Evolutionary conservation across 192 early-diverging fungal species (phyloP), one percentile per base, ranked within the genome.

Genomic region (Chytriomyces sp.): DNA sequence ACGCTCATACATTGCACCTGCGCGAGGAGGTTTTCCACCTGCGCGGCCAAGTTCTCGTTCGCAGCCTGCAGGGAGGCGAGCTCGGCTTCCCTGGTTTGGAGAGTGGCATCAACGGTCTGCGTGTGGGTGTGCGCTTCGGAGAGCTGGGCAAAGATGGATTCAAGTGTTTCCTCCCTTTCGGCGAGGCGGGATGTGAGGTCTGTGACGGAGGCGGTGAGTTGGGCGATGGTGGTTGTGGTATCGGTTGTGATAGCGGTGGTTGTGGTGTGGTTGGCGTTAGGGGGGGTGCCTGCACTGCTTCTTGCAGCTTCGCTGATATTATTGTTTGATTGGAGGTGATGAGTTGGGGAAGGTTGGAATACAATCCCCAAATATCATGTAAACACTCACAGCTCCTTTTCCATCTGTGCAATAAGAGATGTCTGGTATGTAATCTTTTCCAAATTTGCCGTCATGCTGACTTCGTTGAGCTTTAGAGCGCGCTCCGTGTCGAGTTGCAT

Each of bases 11-110:
- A 10, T n/a, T 17, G 41, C 41, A 49, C 30, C 30, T 58, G 56
- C 3, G n/a, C 17, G 56, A 58, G 56, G 12, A 28, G 56, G 14
- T 28, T 14, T 28, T n/a, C 56, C 12, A 58, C 22, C 30, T 58
- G n/a, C 30, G 56, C 56, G 56, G 30, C 22, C n/a, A 30, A 58
- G 56, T 58, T 58, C 30, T 58, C 36, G 62, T 64, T 64, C 7
- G 25, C 39, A 14, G 62, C 7, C n/a, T 26, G 36, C 2, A 4
- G 12, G n/a, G 40, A 39, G 62, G 39, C 39, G 62, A 22, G 26
- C 8, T 22, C 10, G 39, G 17, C 39, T 1, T n/a, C 17, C 26
- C 39, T 25, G 7, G 10, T 30, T n/a, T 30, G 25, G 25, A 64
- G 25, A 6, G 8, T 6, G 2, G 62, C 22, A 8, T 28, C 39